Evolutionary conservation across 306 rosid genomes (phyloP).

Genomic region (Dicorynia guianensis): DNA sequence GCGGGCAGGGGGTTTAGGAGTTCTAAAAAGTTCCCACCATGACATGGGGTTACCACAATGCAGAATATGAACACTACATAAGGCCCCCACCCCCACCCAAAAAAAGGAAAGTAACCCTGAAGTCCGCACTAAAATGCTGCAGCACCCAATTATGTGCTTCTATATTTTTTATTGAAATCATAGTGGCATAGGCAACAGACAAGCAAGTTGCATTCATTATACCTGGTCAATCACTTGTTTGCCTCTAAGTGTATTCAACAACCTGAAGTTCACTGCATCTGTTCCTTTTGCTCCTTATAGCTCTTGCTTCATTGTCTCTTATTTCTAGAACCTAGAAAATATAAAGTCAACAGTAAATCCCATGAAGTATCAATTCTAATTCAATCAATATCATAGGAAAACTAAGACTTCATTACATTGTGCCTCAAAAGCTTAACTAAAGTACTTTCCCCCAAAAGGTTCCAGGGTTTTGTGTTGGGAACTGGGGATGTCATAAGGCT

Average conservation of each 20-base stretch:
- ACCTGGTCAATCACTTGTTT: slow-evolving; percentile 47
- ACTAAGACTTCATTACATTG: neutral
- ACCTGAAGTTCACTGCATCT: slow-evolving; percentile 59
- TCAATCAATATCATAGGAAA: slow-evolving; percentile 18
- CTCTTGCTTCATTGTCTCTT: slow-evolving; percentile 68
- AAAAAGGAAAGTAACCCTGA: no score
- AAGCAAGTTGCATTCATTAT: slow-evolving; percentile 21
- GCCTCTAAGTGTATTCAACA: slow-evolving; percentile 59
- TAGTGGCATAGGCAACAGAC: slow-evolving; percentile 12
- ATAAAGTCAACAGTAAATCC: slow-evolving; percentile 33
- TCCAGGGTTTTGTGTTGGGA: slow-evolving; percentile 1
- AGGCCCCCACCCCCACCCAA: no score
- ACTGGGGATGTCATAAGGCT: neutral
- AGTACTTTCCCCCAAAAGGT: slow-evolving; percentile 3
- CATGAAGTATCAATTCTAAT: neutral
- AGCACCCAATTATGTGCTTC: slow-evolving; percentile 5
- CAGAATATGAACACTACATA: no score
- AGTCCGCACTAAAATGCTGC: slow-evolving; percentile 1
- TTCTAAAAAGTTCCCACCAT: neutral
- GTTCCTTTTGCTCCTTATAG: slow-evolving; percentile 72
- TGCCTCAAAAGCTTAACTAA: neutral
- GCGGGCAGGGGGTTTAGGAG: no score
- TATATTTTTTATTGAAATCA: slow-evolving; percentile 30
- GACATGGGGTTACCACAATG: slow-evolving; percentile 15
- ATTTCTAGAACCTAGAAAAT: slow-evolving; percentile 82